Evolutionary conservation across 73 alveolate genomes (phyloP).

Genomic region (Symbiodinium natans): DNA sequence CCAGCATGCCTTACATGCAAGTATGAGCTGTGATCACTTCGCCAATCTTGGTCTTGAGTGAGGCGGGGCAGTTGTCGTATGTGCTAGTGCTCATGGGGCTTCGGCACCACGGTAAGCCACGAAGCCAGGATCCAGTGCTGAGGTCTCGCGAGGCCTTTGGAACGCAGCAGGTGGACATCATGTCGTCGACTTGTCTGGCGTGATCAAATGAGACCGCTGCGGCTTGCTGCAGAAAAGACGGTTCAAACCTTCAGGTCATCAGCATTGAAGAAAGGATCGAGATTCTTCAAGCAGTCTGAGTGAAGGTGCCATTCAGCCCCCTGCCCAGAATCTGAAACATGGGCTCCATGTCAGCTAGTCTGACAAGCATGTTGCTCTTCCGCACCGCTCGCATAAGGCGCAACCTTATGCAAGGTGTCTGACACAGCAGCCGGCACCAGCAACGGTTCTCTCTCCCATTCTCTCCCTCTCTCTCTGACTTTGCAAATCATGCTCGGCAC

Average conservation of each 20-base stretch:
- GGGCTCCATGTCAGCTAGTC: constrained; percentile 91
- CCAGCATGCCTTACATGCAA: background rate
- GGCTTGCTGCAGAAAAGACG: constrained; percentile 79
- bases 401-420: background rate
- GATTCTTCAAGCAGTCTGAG: too few relatives aligned
- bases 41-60: background rate
- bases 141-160: constrained; percentile 73
- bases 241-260: constrained; percentile 12
- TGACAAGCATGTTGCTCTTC: constrained; percentile 85
- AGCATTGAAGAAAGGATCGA: background rate
- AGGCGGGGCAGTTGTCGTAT: background rate
- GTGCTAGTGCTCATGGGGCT: background rate
- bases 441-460: too few relatives aligned
- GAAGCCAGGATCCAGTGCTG: constrained; percentile 87
- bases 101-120: constrained; percentile 74
- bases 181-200: background rate
- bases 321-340: constrained; percentile 69
- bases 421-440: background rate
- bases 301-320: too few relatives aligned
- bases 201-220: constrained; percentile 10
- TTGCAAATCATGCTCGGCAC: too few relatives aligned
- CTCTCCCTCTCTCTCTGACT: too few relatives aligned
- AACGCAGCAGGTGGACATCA: background rate
- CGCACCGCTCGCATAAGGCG: constrained; percentile 88
- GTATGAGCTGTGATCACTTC: background rate